phyloP scores from a whole-genome alignment of 2,329 filamentous ascomycete species.

The Metarhizium rileyi region DNA sequence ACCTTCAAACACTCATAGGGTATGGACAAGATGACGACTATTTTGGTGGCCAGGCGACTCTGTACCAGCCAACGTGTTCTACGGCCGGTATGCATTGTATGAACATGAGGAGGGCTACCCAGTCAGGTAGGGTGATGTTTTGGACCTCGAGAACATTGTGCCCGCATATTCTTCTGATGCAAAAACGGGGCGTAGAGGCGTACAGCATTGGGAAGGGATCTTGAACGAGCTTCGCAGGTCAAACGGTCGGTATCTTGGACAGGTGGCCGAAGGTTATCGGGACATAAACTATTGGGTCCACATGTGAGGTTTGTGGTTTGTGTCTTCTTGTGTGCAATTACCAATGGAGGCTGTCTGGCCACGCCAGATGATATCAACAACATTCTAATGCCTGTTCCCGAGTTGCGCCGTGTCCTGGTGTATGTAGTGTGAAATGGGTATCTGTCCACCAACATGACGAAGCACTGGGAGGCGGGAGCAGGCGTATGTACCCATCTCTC shows the following conservation, averaged over 20 bases:
- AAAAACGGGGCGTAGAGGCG: background rate
- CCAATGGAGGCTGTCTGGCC: background rate
- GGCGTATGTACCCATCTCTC: background rate
- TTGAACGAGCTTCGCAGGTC: background rate
- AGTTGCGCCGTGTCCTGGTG: background rate
- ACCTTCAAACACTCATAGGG: background rate
- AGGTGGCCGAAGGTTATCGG: background rate
- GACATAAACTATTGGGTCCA: too few relatives aligned
- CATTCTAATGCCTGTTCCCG: background rate
- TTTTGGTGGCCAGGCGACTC: background rate
- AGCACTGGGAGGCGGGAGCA: background rate
- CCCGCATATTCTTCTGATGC: background rate
- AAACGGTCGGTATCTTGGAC: too few relatives aligned
- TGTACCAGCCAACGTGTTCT: background rate
- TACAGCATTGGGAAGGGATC: background rate
- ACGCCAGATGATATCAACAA: background rate
- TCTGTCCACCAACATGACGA: background rate
- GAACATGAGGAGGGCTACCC: background rate
- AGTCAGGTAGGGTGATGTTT: too few relatives aligned
- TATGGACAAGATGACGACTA: background rate
- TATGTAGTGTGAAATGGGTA: background rate
- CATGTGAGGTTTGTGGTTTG: too few relatives aligned
- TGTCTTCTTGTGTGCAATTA: background rate
- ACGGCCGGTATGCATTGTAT: background rate
- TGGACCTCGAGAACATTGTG: background rate